These are phyloP conservation scores for Cytauxzoon felis DNA, from an alignment of 169 alveolate genomes.

Conservation along the genomic window DNA sequence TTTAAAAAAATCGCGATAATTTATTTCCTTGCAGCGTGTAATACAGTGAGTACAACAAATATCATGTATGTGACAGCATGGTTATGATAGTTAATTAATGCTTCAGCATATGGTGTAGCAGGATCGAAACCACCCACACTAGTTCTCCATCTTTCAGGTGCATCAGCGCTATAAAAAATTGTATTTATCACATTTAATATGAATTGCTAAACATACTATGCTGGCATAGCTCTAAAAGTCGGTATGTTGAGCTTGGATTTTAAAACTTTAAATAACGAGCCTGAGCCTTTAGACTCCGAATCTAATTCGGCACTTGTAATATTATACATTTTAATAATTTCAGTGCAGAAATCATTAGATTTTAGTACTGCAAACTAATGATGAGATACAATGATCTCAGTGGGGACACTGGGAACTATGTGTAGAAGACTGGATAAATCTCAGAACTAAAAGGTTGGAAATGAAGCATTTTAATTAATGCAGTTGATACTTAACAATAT, in stretches of 20 bases:
- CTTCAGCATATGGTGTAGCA: slow-evolving; percentile 82
- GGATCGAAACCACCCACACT: slow-evolving; percentile 82
- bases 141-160: slow-evolving; percentile 78
- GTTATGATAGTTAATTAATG: slow-evolving; percentile 78
- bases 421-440: too few relatives aligned
- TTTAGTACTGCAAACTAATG: neutral
- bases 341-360: too few relatives aligned
- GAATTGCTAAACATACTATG: slow-evolving; percentile 12
- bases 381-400: neutral
- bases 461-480: too few relatives aligned
- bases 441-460: too few relatives aligned
- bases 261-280: slow-evolving; percentile 1
- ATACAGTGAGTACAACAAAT: slow-evolving; percentile 75
- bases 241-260: slow-evolving; percentile 31
- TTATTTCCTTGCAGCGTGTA: slow-evolving; percentile 68
- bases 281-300: too few relatives aligned
- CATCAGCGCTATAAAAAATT: slow-evolving; percentile 67
- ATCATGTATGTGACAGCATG: slow-evolving; percentile 82
- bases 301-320: too few relatives aligned
- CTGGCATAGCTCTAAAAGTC: slow-evolving; percentile 17
- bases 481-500: too few relatives aligned
- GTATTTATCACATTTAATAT: neutral
- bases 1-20: neutral
- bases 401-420: too few relatives aligned
- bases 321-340: too few relatives aligned